Percentiles rank a stretch among this genome's conserved stretches.
Conservation (phyloP, 2,329 filamentous ascomycete species). For the Cercospora nicotianae region DNA sequence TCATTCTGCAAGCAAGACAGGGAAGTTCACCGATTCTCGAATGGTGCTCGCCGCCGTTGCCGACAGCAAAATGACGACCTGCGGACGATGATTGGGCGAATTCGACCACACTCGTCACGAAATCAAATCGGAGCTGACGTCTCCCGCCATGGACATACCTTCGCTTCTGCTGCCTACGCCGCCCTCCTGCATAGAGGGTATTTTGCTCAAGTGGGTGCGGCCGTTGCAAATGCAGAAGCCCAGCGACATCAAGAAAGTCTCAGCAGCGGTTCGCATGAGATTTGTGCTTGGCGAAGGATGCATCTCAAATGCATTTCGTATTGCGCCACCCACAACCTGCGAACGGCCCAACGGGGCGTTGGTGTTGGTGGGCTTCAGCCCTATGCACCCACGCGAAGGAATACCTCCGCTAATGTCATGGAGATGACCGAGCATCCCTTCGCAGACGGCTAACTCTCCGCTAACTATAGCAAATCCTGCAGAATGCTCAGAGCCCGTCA, state of each 20-base stretch:
- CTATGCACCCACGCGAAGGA: background rate
- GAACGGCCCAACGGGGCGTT: background rate
- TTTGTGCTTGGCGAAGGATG: background rate
- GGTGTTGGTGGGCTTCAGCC: background rate
- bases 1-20: background rate
- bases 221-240: background rate
- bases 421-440: background rate
- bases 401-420: background rate
- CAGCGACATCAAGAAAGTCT: background rate
- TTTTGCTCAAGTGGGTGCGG: background rate
- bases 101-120: background rate
- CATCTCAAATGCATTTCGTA: background rate
- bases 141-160: background rate
- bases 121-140: background rate
- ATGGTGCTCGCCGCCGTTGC: background rate
- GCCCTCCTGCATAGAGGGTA: background rate
- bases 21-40: background rate
- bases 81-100: background rate
- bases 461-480: background rate
- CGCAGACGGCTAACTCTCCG: background rate
- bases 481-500: background rate
- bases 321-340: background rate
- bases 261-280: background rate
- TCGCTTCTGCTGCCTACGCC: background rate
- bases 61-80: background rate